Conservation (phyloP, 2,329 filamentous ascomycete species). For the Cladophialophora carrionii region DNA sequence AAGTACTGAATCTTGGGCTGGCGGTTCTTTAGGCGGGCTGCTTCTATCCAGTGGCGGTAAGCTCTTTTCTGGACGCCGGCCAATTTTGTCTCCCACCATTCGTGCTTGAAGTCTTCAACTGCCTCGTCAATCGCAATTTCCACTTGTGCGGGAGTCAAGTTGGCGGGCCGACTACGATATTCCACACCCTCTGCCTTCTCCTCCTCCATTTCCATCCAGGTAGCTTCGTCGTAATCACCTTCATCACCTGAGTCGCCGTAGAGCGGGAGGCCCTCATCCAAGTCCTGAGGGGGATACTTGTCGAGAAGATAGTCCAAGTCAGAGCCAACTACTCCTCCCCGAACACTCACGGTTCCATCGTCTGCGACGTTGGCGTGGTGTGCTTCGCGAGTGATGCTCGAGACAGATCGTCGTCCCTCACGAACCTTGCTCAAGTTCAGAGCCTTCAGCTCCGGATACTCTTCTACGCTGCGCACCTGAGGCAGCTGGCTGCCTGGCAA, state of each 20-base stretch:
- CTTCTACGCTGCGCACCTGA: slow-evolving; percentile 22
- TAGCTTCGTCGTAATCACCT: slow-evolving; percentile 62
- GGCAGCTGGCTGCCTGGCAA: slow-evolving; percentile 10
- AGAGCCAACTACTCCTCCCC: slow-evolving; percentile 7
- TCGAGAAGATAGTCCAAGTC: slow-evolving; percentile 46
- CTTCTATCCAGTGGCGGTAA: slow-evolving; percentile 63
- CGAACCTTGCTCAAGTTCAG: neutral
- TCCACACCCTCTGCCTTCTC: slow-evolving; percentile 57
- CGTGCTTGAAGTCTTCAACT: slow-evolving; percentile 55
- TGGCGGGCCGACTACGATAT: slow-evolving; percentile 38
- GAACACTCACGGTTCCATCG: neutral
- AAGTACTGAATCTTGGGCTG: slow-evolving; percentile 52
- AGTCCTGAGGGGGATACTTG: slow-evolving; percentile 49
- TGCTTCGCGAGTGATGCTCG: neutral
- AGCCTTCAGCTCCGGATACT: slow-evolving; percentile 25
- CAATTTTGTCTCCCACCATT: slow-evolving; percentile 64
- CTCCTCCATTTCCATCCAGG: slow-evolving; percentile 64
- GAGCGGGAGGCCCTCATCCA: slow-evolving; percentile 51
- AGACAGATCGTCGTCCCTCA: neutral
- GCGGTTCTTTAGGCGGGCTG: slow-evolving; percentile 50
- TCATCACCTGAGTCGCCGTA: slow-evolving; percentile 60
- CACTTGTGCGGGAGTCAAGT: slow-evolving; percentile 50
- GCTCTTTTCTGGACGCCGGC: slow-evolving; percentile 62
- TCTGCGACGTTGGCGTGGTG: neutral
- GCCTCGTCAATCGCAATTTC: slow-evolving; percentile 58